phyloP scores from a whole-genome alignment of 2,329 filamentous ascomycete species.

The Spiromastix sp. region DNA sequence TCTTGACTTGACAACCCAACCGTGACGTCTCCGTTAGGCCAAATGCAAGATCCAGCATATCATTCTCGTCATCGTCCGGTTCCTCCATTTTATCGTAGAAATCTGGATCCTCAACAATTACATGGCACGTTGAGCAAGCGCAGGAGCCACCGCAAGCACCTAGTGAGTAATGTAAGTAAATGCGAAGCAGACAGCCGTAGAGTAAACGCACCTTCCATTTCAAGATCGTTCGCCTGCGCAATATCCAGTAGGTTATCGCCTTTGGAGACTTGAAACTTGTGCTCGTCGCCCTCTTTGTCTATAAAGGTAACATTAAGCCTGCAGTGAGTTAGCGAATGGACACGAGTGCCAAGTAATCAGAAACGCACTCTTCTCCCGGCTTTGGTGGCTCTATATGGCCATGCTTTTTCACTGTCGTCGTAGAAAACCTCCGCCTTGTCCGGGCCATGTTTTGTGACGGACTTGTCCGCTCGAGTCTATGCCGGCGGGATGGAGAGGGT shows the following conservation, averaged over 20 bases:
- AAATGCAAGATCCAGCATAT: conserved; percentile 86
- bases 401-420: conserved; percentile 51
- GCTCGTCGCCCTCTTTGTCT: conserved; percentile 71
- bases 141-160: conserved; percentile 90
- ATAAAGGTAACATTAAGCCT: conserved; percentile 86
- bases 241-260: conserved; percentile 94
- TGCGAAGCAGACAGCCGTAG: too few relatives aligned
- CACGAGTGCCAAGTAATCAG: not conserved
- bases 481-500: conserved; percentile 8
- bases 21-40: conserved; percentile 77
- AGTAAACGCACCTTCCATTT: conserved; percentile 93
- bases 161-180: conserved; percentile 14
- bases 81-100: conserved; percentile 70
- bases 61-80: conserved; percentile 71
- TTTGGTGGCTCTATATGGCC: conserved; percentile 77
- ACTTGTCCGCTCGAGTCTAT: not conserved
- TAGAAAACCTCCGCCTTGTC: conserved; percentile 51
- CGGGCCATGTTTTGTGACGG: conserved; percentile 15
- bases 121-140: conserved; percentile 86
- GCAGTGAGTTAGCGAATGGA: conserved; percentile 3
- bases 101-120: conserved; percentile 65
- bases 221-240: conserved; percentile 84
- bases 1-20: conserved; percentile 80
- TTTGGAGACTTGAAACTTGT: conserved; percentile 68
- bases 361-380: conserved; percentile 76